Base-by-base conservation (phyloP, 495 filamentous ascomycete genomes). In the Tetracladium marchalianum region DNA sequence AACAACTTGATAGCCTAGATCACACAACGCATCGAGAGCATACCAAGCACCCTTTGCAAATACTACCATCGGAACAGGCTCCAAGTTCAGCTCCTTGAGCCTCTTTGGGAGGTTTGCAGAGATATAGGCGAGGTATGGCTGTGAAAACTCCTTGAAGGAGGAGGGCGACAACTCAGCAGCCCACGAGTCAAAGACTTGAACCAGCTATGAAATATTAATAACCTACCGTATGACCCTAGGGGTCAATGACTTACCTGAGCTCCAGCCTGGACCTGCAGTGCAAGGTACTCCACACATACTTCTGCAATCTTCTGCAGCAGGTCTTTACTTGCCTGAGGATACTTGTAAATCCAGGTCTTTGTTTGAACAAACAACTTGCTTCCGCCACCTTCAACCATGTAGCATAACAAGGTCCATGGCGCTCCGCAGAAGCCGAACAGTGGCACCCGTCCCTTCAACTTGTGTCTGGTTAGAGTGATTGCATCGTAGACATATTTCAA, bases 41-140 rank as follows among this genome's bases (percentile, higher is more conserved):
- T 90, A 94, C 86, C 92, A 95, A n/a, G 92, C 90, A 4, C 92
- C 92, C 68, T 98, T 98, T n/a, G 92, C 88, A 63, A 98, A 98
- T 12, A 96, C 87, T n/a, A 87, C 92, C 92, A 98, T 96, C 1
- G 92, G 92, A 1, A 97, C 93, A 4, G 67, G 70, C 45, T 89
- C 83, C 38, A 89, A 58, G 0, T 78, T 79, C 56, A 93, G 68
- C 63, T 87, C 82, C 49, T 67, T 65, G 52, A 98, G 65, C 27
- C 77, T 73, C 45, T 65, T 69, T 0, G 90, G 90, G 11, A 97
- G 71, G 39, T 87, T 67, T 46, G 79, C 64, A 11, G 88, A 81
- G 45, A 98, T 97, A 53, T 89, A 78, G 12, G 75, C 73, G 44
- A 98, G 73, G 57, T 93, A 95, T 2, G 90, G 92, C 39, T 90